Percentiles rank a stretch among this genome's conserved stretches.
Evolutionary conservation across 768 basidiomycete species (phyloP).

Genomic region (Neoboletus subvelutipes): DNA sequence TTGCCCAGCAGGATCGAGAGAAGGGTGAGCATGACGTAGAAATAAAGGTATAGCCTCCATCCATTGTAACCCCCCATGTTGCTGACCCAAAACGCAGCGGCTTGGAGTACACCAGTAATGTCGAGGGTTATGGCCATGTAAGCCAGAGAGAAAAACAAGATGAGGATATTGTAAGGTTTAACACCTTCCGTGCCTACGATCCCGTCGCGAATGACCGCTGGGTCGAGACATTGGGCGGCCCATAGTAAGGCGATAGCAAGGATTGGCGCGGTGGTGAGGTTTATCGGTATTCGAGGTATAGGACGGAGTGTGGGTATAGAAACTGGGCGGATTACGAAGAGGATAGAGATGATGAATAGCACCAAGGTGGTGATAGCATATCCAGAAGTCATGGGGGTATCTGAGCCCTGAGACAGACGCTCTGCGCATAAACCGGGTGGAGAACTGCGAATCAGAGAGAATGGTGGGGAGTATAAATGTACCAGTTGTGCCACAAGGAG

Average conservation of each 20-base stretch:
- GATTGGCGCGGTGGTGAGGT: conserved; percentile 56
- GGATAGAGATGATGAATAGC: conserved; percentile 52
- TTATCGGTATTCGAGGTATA: conserved; percentile 38
- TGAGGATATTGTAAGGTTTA: conserved; percentile 90
- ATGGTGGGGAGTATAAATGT: not conserved
- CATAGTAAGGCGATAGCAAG: conserved; percentile 51
- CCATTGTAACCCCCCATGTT: conserved; percentile 75
- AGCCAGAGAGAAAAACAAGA: conserved; percentile 87
- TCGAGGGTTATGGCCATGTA: conserved; percentile 94
- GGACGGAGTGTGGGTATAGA: conserved; percentile 39
- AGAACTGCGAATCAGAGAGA: not conserved
- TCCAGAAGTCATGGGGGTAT: conserved; percentile 41
- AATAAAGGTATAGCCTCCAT: conserved; percentile 70
- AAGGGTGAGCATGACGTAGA: conserved; percentile 80
- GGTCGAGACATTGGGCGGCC: conserved; percentile 53
- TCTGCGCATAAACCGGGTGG: not conserved
- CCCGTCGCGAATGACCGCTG: conserved; percentile 60
- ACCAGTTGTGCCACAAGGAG: not conserved
- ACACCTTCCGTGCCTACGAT: conserved; percentile 80
- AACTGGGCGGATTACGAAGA: conserved; percentile 50
- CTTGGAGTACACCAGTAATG: conserved; percentile 81
- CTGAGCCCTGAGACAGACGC: not conserved
- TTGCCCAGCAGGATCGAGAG: conserved; percentile 86
- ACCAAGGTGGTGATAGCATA: conserved; percentile 50
- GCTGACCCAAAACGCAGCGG: conserved; percentile 87